These are phyloP conservation scores for Saccharomyces hybrid DNA, from an alignment of 1,139 yeast genomes.

Conservation along the genomic window DNA sequence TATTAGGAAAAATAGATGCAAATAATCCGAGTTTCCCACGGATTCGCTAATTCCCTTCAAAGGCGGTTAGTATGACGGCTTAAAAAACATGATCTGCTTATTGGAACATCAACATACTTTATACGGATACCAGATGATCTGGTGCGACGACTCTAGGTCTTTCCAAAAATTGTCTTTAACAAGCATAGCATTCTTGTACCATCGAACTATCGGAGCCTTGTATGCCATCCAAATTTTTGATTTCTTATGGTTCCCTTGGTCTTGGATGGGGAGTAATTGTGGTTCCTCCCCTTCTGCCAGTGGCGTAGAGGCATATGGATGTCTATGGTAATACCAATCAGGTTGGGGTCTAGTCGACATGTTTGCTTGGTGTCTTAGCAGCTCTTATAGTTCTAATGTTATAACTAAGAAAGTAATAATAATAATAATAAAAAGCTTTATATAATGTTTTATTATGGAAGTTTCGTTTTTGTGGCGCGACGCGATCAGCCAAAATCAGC, in stretches of 20 bases:
- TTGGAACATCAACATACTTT: not conserved
- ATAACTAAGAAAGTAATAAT: not conserved
- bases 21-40: not conserved
- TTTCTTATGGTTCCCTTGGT: not conserved
- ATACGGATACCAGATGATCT: not conserved
- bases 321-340: not conserved
- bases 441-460: not conserved
- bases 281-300: not conserved
- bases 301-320: not conserved
- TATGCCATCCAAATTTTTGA: not conserved
- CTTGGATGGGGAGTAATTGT: not conserved
- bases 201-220: not conserved
- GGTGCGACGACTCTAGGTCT: not conserved
- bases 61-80: not conserved
- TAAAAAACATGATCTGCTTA: not conserved
- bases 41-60: not conserved
- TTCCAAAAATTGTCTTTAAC: not conserved
- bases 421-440: not conserved
- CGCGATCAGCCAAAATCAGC: not conserved
- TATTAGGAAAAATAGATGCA: not conserved
- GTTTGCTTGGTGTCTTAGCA: not conserved
- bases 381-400: not conserved
- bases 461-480: not conserved
- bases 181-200: not conserved
- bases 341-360: not conserved